Evolutionary conservation across 371 early-diverging fungal species (phyloP), one percentile per base, ranked within the genome.

Genomic region (Apophysomyces variabilis): DNA sequence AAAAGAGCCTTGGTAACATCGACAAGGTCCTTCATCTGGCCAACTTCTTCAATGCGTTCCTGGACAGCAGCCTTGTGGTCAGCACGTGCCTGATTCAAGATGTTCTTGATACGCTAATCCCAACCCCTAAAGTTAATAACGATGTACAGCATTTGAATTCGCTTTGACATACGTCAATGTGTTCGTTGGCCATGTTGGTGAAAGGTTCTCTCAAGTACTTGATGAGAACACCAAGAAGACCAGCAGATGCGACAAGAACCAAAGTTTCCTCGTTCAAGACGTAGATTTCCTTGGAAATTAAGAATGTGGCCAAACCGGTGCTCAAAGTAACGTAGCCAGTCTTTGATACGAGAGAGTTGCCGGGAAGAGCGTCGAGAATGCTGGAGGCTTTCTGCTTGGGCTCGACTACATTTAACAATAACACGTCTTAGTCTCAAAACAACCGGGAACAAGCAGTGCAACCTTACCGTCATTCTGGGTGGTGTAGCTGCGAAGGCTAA

Each of bases 201-300:
- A 90, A 92, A 60, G 95, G 95, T 79, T 96, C 92, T 78, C 91
- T 91, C 60, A 90, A 87, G 63, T 85, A 87, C 76, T 87, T 88
- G 79, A 90, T 86, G 66, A 94, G 83, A 18, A 91, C 75, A 64
- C 86, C 83, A 65, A 92, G 87, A 61, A 97, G 89, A 76, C 92
- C 93, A 54, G 82, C 86, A 68, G 87, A 83, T 32, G 91, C 85
- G 46, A 90, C 75, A 67, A 95, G 79, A 60, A 96, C 92, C 66
- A 96, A 82, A 56, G 96, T 88, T 81, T 98, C 97, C 74, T 93
- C 95, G 81, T 97, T 97, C 72, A 96, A 76, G 61, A 97, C 89
- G 81, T 96, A 98, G 78, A 98, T 92, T 82, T 97, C 98, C 89
- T 98, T 96, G 71, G 96, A 92, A 74, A 98, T 88, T 66, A 93